These are phyloP conservation scores for Ramalina intermedia DNA, from an alignment of 495 filamentous ascomycete species.

Conservation along the genomic window DNA sequence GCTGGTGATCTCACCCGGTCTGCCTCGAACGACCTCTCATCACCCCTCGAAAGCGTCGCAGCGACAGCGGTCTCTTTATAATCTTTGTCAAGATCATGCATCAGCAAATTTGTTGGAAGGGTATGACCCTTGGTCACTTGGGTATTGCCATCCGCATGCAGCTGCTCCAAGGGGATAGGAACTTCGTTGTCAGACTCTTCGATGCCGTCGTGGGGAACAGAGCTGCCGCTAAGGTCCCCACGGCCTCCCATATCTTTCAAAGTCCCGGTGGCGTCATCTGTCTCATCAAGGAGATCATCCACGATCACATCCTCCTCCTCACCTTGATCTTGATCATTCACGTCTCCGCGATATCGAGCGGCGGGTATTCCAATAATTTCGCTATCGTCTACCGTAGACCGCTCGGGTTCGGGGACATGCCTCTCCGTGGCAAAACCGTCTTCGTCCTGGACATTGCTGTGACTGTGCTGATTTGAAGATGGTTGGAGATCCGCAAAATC, in stretches of 20 bases:
- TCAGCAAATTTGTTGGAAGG: too few relatives aligned
- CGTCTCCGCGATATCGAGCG: constrained; percentile 14
- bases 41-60: too few relatives aligned
- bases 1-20: too few relatives aligned
- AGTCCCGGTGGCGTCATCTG: constrained; percentile 7
- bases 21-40: too few relatives aligned
- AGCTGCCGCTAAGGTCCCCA: neutral
- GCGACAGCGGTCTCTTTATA: too few relatives aligned
- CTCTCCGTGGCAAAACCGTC: neutral
- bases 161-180: too few relatives aligned
- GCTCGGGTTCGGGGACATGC: too few relatives aligned
- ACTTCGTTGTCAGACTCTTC: neutral
- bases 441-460: neutral
- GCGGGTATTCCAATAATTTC: constrained; percentile 19
- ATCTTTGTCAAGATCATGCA: too few relatives aligned
- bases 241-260: constrained; percentile 17
- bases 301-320: constrained; percentile 34
- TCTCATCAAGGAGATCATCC: constrained; percentile 27
- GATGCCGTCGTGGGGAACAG: constrained; percentile 7
- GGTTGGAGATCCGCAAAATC: constrained; percentile 11
- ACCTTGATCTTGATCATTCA: constrained; percentile 18
- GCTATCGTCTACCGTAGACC: constrained; percentile 11
- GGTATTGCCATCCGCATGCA: too few relatives aligned
- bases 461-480: neutral
- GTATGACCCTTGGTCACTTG: too few relatives aligned